phyloP scores from a whole-genome alignment of 164 flowering plant species.

The Warburgia ugandensis region DNA sequence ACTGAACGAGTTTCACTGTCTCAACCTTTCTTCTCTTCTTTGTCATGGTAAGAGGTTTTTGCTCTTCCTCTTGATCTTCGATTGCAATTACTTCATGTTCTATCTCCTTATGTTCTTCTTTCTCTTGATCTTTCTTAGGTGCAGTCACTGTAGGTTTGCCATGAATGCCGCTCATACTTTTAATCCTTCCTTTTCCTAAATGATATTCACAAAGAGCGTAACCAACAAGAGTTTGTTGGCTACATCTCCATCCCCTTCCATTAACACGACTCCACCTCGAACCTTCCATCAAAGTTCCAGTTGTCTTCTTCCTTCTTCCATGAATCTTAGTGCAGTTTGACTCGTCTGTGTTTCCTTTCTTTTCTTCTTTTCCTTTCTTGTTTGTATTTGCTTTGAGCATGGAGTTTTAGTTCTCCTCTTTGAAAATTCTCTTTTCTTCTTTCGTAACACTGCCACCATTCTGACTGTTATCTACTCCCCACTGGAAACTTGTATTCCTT shows the following conservation, averaged over 20 bases:
- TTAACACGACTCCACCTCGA: constrained; percentile 1
- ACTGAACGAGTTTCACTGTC: too few species aligned
- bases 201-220: constrained; percentile 4
- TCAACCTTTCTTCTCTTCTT: too few species aligned
- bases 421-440: not conserved
- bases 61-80: too few species aligned
- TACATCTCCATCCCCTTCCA: constrained; percentile 5
- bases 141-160: too few species aligned
- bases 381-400: not conserved
- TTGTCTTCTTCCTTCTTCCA: not conserved
- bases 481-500: not conserved
- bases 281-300: too few species aligned
- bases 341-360: not conserved
- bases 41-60: too few species aligned
- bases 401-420: not conserved
- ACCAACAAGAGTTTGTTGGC: not conserved
- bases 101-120: too few species aligned
- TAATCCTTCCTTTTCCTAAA: constrained; percentile 3
- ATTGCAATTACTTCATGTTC: too few species aligned
- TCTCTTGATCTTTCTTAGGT: too few species aligned
- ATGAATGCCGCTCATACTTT: too few species aligned
- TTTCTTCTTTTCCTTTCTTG: not conserved
- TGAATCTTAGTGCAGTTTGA: not conserved
- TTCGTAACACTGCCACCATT: not conserved
- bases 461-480: not conserved